Evolutionary conservation across 2,329 filamentous ascomycete species (phyloP).

Genomic region (Herpotrichia juniperi): DNA sequence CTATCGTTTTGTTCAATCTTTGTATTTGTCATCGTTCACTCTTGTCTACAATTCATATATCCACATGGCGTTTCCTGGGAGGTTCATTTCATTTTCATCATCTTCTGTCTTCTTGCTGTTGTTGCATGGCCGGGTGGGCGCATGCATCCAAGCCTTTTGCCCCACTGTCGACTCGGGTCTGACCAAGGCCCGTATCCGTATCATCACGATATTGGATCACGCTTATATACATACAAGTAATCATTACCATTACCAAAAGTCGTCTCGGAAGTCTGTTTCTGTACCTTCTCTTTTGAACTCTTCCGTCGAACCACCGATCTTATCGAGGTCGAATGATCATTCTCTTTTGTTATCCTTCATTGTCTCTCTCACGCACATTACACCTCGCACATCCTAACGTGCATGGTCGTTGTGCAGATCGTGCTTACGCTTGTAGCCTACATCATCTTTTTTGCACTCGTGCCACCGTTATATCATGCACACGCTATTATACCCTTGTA

Average conservation of each 20-base stretch:
- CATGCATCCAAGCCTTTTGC: constrained; percentile 3
- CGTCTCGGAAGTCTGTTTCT: not conserved
- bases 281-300: not conserved
- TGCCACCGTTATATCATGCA: not conserved
- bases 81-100: constrained; percentile 2
- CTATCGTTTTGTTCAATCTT: not conserved
- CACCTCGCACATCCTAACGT: not conserved
- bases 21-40: constrained; percentile 1
- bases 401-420: not conserved
- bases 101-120: not conserved
- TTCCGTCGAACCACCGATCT: too few relatives aligned
- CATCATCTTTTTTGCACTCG: not conserved
- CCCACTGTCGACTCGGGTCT: not conserved
- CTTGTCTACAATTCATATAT: constrained; percentile 7
- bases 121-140: not conserved
- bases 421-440: not conserved
- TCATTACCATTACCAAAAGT: constrained; percentile 1
- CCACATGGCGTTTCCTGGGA: constrained; percentile 6
- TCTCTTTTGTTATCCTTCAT: not conserved
- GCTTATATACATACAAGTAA: constrained; percentile 11
- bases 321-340: not conserved
- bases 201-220: not conserved
- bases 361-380: not conserved
- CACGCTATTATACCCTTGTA: not conserved
- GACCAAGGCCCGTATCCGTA: not conserved